Conservation (phyloP, 176 grass and related monocot species). For the Raddia guianensis region DNA sequence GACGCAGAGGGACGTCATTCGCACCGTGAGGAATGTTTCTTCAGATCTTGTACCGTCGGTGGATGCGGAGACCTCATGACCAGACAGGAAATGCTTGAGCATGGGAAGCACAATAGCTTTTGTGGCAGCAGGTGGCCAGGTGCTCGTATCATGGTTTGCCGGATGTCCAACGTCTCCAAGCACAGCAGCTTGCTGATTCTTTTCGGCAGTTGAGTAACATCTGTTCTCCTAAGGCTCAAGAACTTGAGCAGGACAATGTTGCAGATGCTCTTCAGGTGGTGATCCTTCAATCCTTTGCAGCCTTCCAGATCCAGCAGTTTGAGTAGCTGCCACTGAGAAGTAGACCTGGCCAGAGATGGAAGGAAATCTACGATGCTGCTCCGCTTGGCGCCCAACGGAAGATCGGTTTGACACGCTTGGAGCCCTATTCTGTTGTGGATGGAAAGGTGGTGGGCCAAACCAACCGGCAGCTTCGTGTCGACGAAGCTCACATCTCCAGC, state of each 20-base stretch:
- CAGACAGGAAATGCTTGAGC: slow-evolving; percentile 18
- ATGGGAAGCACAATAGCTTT: not conserved
- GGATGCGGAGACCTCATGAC: not conserved
- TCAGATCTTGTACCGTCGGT: not conserved
- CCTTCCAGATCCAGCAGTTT: slow-evolving; percentile 44
- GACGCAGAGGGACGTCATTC: not conserved
- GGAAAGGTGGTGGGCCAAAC: slow-evolving; percentile 6
- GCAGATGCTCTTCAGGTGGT: slow-evolving; percentile 28
- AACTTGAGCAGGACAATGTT: slow-evolving; percentile 39
- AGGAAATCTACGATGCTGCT: not conserved
- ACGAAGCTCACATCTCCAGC: slow-evolving; percentile 4
- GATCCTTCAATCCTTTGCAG: not conserved
- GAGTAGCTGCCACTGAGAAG: not conserved
- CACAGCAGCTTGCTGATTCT: slow-evolving; percentile 6
- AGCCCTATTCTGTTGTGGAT: not conserved
- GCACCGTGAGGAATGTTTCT: not conserved
- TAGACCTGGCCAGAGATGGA: not conserved
- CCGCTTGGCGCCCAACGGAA: not conserved
- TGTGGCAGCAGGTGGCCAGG: too few relatives aligned
- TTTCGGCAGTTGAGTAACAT: not conserved
- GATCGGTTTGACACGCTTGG: not conserved
- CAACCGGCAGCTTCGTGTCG: not conserved
- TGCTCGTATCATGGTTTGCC: not conserved
- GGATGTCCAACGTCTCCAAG: slow-evolving; percentile 21
- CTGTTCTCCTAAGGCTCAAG: slow-evolving; percentile 17